Percentiles rank a stretch among this genome's conserved stretches.
Evolutionary conservation across 306 rosid species (phyloP).

Genomic region (Cicer bijugum): DNA sequence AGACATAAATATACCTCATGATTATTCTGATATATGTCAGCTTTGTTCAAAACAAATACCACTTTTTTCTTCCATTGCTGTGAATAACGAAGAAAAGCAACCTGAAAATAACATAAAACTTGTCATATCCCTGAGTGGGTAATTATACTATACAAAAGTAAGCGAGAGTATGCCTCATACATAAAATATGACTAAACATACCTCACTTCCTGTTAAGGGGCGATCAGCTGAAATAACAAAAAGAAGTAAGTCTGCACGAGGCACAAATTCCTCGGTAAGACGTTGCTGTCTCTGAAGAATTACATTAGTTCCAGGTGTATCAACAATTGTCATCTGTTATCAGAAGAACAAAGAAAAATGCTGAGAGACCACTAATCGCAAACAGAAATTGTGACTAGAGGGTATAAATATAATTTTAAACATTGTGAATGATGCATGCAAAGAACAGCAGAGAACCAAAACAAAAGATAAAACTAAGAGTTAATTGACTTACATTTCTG

Average conservation of each 20-base stretch:
- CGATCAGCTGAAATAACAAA: conserved; percentile 97
- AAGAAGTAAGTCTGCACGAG: conserved; percentile 96
- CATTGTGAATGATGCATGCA: not conserved
- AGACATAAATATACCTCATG: conserved; percentile 63
- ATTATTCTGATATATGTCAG: conserved; percentile 80
- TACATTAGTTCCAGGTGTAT: conserved; percentile 99
- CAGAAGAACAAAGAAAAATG: conserved; percentile 31
- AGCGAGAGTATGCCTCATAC: conserved; percentile 26
- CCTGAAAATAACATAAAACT: conserved; percentile 59
- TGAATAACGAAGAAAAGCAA: conserved; percentile 85
- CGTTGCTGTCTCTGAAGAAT: conserved; percentile 97
- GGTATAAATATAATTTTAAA: not conserved
- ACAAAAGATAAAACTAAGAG: conserved; percentile 24
- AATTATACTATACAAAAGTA: conserved; percentile 23
- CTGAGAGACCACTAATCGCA: conserved; percentile 29
- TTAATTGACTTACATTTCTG: conserved; percentile 60
- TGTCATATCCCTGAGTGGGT: conserved; percentile 25
- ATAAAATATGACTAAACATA: conserved; percentile 44
- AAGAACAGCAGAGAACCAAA: conserved; percentile 26
- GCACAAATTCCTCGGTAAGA: conserved; percentile 96
- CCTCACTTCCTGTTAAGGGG: conserved; percentile 98
- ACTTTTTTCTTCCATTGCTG: conserved; percentile 99
- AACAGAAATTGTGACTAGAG: conserved; percentile 6
- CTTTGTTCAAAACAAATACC: conserved; percentile 89
- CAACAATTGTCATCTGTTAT: conserved; percentile 87